phyloP scores from a whole-genome alignment of 371 early-diverging fungal genomes.

The Lichtheimia ornata region DNA sequence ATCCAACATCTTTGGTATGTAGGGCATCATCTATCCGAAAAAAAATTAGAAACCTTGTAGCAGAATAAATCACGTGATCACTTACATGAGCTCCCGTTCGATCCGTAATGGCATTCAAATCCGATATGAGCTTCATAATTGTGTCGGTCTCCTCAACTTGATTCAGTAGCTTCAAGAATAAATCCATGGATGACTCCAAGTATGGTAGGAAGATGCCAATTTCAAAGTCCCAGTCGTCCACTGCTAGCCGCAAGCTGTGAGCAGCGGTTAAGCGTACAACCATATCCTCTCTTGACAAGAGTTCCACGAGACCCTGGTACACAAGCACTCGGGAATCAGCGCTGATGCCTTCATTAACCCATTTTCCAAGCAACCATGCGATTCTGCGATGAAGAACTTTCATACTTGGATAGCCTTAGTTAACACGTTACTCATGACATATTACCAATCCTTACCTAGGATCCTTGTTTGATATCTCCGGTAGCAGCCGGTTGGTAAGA shows the following conservation, averaged over 20 bases:
- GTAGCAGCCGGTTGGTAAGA: constrained; percentile 59
- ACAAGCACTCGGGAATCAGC: constrained; percentile 64
- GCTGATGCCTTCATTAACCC: constrained; percentile 81
- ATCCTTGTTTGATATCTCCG: constrained; percentile 56
- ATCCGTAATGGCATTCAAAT: constrained; percentile 77
- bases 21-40: constrained; percentile 67
- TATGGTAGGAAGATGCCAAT: constrained; percentile 70
- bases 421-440: neutral
- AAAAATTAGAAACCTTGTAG: neutral
- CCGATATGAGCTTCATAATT: constrained; percentile 73
- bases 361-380: constrained; percentile 84
- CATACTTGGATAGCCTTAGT: constrained; percentile 33
- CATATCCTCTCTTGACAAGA: constrained; percentile 68
- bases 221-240: constrained; percentile 92
- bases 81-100: constrained; percentile 70
- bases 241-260: constrained; percentile 60
- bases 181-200: constrained; percentile 61
- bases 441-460: constrained; percentile 32
- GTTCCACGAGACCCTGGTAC: constrained; percentile 68
- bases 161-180: constrained; percentile 57
- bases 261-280: constrained; percentile 88
- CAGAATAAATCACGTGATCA: neutral
- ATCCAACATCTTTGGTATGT: constrained; percentile 68
- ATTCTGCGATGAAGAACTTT: constrained; percentile 75
- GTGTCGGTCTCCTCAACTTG: constrained; percentile 80